Evolutionary conservation across 2,329 filamentous ascomycete genomes (phyloP).

Genomic region (Thielaviopsis euricoi): DNA sequence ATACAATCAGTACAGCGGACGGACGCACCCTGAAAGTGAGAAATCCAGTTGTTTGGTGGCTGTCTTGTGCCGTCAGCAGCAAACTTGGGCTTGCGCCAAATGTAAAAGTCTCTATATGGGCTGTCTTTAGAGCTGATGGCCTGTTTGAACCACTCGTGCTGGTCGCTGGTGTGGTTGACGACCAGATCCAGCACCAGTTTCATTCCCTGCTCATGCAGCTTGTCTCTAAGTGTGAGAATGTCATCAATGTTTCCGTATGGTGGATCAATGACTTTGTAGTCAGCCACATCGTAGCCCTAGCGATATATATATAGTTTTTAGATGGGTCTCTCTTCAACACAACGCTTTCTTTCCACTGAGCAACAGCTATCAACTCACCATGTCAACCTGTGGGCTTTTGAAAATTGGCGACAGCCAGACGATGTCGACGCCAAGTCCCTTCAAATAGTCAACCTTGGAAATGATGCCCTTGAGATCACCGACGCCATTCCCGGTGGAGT

Average conservation of each 20-base stretch:
- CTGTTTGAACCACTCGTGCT: slow-evolving; percentile 55
- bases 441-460: slow-evolving; percentile 37
- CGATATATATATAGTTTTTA: neutral
- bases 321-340: neutral
- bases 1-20: neutral
- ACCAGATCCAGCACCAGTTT: slow-evolving; percentile 58
- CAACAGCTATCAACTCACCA: slow-evolving; percentile 25
- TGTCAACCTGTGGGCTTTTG: slow-evolving; percentile 43
- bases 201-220: slow-evolving; percentile 45
- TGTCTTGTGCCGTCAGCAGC: slow-evolving; percentile 38
- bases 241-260: slow-evolving; percentile 52
- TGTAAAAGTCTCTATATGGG: slow-evolving; percentile 44
- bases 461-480: slow-evolving; percentile 43
- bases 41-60: slow-evolving; percentile 43
- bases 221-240: slow-evolving; percentile 45
- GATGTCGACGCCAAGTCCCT: slow-evolving; percentile 38
- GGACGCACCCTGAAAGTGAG: slow-evolving; percentile 8
- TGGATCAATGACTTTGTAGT: slow-evolving; percentile 50
- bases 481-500: slow-evolving; percentile 37
- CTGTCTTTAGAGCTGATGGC: slow-evolving; percentile 39
- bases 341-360: neutral
- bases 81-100: slow-evolving; percentile 44
- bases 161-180: slow-evolving; percentile 49
- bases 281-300: slow-evolving; percentile 50
- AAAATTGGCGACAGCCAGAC: slow-evolving; percentile 37